These are phyloP conservation scores for Fraxinus baroniana DNA, from an alignment of 305 asterid genomes.

Conservation along the genomic window DNA sequence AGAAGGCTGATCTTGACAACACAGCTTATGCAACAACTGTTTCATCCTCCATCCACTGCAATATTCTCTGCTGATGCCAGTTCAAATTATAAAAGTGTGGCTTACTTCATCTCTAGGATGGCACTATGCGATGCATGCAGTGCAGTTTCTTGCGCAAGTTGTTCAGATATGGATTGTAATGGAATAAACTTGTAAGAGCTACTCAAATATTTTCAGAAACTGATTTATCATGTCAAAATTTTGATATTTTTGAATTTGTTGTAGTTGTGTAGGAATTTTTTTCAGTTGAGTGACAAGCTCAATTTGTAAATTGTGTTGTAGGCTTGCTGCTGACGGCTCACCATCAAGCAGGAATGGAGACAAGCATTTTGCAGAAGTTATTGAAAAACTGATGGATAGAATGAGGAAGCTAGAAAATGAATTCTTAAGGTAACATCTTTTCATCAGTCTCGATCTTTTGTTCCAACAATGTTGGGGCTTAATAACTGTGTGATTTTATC, in stretches of 20 bases:
- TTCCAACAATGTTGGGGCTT: neutral
- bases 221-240: constrained; percentile 17
- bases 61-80: constrained; percentile 50
- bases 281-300: neutral
- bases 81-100: constrained; percentile 34
- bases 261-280: neutral
- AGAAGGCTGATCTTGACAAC: constrained; percentile 66
- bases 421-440: constrained; percentile 56
- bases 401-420: constrained; percentile 56
- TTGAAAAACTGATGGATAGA: constrained; percentile 45
- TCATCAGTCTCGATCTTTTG: neutral
- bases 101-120: constrained; percentile 46
- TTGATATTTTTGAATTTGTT: constrained; percentile 2
- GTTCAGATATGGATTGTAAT: constrained; percentile 30
- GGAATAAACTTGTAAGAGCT: constrained; percentile 47
- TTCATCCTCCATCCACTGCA: constrained; percentile 48
- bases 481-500: neutral
- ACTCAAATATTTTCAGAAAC: constrained; percentile 23
- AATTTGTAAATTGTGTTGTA: constrained; percentile 20
- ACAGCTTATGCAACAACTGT: constrained; percentile 73
- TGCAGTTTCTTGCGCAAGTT: constrained; percentile 35
- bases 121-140: constrained; percentile 66
- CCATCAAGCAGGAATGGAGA: constrained; percentile 36
- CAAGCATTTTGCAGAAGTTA: constrained; percentile 30
- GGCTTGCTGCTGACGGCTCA: constrained; percentile 36